A percentile compares a stretch with the other conserved stretches of the same genome.
These are phyloP conservation scores for Alternaria brassicae DNA, from an alignment of 2,329 filamentous ascomycete genomes.

Conservation along the genomic window DNA sequence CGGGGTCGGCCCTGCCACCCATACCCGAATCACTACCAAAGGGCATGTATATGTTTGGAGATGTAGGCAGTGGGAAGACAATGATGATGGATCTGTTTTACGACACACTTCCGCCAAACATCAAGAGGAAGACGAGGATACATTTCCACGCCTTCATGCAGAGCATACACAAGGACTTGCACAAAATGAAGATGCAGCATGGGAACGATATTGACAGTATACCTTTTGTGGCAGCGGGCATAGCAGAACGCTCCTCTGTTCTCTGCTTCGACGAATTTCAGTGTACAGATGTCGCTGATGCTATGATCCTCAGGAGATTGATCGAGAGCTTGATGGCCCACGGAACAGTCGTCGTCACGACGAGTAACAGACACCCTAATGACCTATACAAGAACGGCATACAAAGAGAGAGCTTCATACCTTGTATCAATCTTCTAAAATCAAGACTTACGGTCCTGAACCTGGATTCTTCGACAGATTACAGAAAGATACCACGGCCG, in stretches of 20 bases:
- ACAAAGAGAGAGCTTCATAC: constrained; percentile 92
- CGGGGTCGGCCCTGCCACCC: constrained; percentile 50
- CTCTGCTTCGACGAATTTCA: constrained; percentile 99
- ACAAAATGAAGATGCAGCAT: constrained; percentile 86
- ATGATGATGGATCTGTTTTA: constrained; percentile 99
- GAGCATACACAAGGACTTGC: constrained; percentile 88
- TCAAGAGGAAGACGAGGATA: constrained; percentile 85
- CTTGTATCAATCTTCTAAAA: constrained; percentile 92
- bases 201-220: constrained; percentile 90
- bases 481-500: constrained; percentile 93
- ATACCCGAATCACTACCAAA: constrained; percentile 80
- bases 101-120: constrained; percentile 83
- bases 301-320: constrained; percentile 92
- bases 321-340: constrained; percentile 93
- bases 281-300: constrained; percentile 96
- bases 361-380: constrained; percentile 93
- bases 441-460: constrained; percentile 86
- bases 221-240: constrained; percentile 92
- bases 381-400: constrained; percentile 99
- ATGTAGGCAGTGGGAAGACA: constrained; percentile 97
- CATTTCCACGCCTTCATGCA: constrained; percentile 99
- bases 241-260: constrained; percentile 83
- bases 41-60: constrained; percentile 92
- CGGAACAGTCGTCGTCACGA: constrained; percentile 95
- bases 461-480: constrained; percentile 93